Percentiles rank a stretch among this genome's conserved stretches.
These are phyloP conservation scores for Quercus aquifolioides DNA, from an alignment of 306 rosid species.

Conservation along the genomic window DNA sequence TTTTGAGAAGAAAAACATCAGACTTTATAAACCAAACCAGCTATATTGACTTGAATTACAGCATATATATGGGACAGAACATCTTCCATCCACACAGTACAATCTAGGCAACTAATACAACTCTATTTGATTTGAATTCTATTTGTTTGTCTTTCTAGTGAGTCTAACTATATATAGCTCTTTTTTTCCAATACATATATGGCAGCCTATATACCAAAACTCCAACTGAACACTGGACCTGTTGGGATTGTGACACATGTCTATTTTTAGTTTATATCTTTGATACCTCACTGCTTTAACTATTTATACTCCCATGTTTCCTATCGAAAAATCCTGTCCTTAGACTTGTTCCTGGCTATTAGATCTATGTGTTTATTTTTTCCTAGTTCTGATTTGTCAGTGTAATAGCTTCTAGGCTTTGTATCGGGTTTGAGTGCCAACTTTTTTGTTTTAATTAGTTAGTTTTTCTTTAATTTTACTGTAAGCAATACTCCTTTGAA, in stretches of 20 bases:
- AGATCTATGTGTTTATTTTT: neutral
- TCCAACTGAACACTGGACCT: slow-evolving; percentile 20
- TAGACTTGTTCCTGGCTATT: too few relatives aligned
- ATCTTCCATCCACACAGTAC: too few relatives aligned
- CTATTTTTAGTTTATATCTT: neutral
- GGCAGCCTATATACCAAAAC: slow-evolving; percentile 75
- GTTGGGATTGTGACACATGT: too few relatives aligned
- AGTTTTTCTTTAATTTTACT: neutral
- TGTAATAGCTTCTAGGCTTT: neutral
- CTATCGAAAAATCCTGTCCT: neutral
- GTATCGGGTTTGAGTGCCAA: neutral
- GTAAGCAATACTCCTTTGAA: slow-evolving; percentile 14
- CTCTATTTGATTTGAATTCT: neutral
- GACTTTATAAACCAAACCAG: too few relatives aligned
- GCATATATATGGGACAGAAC: accelerated
- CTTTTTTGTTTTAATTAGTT: neutral
- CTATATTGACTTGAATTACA: too few relatives aligned
- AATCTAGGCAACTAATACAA: too few relatives aligned
- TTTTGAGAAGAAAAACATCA: too few relatives aligned
- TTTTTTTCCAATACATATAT: slow-evolving; percentile 38
- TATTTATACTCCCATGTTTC: neutral
- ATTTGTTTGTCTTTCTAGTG: neutral
- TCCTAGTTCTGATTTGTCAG: neutral
- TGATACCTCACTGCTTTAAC: neutral
- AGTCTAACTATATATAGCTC: neutral